Base-by-base conservation (phyloP, 306 rosid species). In the Castanea sativa region DNA sequence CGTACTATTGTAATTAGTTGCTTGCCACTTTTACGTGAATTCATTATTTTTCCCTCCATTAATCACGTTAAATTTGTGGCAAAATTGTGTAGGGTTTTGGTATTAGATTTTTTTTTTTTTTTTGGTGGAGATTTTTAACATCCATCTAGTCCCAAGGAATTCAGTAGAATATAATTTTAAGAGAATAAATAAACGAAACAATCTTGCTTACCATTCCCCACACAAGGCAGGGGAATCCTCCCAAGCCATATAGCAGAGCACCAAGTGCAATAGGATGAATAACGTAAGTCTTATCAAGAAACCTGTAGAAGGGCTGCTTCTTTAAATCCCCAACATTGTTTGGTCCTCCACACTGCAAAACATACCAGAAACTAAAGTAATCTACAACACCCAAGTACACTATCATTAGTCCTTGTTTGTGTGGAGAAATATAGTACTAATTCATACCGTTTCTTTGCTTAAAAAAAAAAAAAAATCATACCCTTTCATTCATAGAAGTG, bases 121-220 rank as follows among this genome's bases (percentile, higher is more conserved):
- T 27, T 23, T 23, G 23, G 45, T 41, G 12, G 53, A 49, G 53
- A 49, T 49, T 12, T 49, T 49, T 10, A 49, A 49, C 5, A 49
- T 49, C 53, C 53, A 49, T 13, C 27, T 8, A 67, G 15, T 33
- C 15, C 71, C 14, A 19, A 33, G 51, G 71, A 77, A 27, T 51
- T 68, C 35, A 59, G 45, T 32, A 53, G 55, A 57, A 77, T 3
- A 74, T 4, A 74, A 55, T 19, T 55, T 12, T 51, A n/a, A 20
- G 77, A 58, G 43, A 15, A 60, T 41, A 57, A 55, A 57, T 41
- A 41, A 41, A 41, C 45, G 30, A 73, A 72, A 73, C 64, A 55
- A 76, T 49, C 45, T 27, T 55, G 0, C 81, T 64, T 87, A 94
- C 98, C 98, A 94, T 88, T 86, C 98, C 98, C 97, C 98, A 94